Conservation (phyloP, 345 rosid genomes). For the Dovyalis caffra region DNA sequence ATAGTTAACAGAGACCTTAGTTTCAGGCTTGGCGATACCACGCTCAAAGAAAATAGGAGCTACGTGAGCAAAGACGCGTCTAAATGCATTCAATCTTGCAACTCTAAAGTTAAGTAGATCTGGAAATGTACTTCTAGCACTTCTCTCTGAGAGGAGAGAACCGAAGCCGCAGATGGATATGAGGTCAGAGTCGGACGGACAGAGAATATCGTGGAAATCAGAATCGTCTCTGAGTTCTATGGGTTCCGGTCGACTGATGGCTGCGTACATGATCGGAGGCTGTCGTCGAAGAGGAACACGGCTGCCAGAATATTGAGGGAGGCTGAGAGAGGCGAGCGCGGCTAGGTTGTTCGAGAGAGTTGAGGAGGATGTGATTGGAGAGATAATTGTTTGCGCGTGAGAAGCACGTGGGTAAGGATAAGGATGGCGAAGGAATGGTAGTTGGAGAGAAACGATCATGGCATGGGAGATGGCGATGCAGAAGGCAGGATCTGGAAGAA, state of each 20-base stretch:
- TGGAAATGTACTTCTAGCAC: conserved; percentile 91
- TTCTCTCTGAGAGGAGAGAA: conserved; percentile 92
- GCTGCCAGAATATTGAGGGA: conserved; percentile 3
- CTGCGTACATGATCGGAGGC: conserved; percentile 13
- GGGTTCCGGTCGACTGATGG: conserved; percentile 17
- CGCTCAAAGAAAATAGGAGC: conserved; percentile 96
- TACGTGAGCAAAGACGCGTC: conserved; percentile 76
- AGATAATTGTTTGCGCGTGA: conserved; percentile 9
- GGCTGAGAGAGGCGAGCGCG: neutral
- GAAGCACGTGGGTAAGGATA: neutral
- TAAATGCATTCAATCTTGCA: conserved; percentile 68
- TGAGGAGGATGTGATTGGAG: neutral
- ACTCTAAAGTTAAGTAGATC: conserved; percentile 73
- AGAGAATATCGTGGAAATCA: conserved; percentile 54
- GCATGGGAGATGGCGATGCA: neutral
- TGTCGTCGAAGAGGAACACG: conserved; percentile 21
- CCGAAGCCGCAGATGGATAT: conserved; percentile 94
- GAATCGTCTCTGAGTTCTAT: conserved; percentile 51
- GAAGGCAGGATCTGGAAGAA: neutral
- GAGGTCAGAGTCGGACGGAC: conserved; percentile 44
- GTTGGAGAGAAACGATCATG: conserved; percentile 9
- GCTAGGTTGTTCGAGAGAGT: neutral
- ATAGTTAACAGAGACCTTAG: conserved; percentile 50
- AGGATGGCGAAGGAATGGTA: neutral
- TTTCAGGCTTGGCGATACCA: conserved; percentile 82